These are phyloP conservation scores for Chaetomium cochliodes DNA, from an alignment of 495 filamentous ascomycete genomes.

Conservation along the genomic window DNA sequence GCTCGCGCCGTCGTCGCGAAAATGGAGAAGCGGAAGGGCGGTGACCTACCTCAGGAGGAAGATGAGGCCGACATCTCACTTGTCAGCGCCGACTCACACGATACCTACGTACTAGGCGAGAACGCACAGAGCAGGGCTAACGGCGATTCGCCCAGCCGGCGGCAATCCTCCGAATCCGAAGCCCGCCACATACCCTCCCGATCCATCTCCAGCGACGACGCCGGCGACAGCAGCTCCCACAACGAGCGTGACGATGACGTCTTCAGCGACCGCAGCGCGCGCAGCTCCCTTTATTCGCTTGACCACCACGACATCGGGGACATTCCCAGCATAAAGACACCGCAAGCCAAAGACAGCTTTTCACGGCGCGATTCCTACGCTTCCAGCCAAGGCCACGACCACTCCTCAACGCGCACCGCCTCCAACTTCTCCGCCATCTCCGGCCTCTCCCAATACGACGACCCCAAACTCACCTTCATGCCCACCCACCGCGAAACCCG, in stretches of 20 bases:
- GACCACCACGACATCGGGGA: constrained; percentile 23
- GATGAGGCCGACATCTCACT: constrained; percentile 37
- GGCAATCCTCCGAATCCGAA: constrained; percentile 25
- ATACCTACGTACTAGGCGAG: constrained; percentile 30
- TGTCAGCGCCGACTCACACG: constrained; percentile 36
- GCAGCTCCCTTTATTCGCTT: constrained; percentile 47
- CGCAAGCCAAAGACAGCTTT: constrained; percentile 16
- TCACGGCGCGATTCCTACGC: constrained; percentile 22
- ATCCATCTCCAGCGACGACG: constrained; percentile 33
- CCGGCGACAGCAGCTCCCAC: constrained; percentile 45
- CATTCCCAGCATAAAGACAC: constrained; percentile 26
- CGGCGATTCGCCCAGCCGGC: constrained; percentile 19
- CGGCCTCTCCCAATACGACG: constrained; percentile 46
- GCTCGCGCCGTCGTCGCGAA: constrained; percentile 43
- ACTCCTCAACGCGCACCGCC: constrained; percentile 24
- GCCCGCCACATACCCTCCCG: constrained; percentile 28
- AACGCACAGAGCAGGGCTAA: constrained; percentile 17
- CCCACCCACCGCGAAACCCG: constrained; percentile 41
- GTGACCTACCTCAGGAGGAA: not conserved
- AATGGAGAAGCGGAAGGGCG: constrained; percentile 35
- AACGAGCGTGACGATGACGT: constrained; percentile 55
- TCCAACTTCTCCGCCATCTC: constrained; percentile 43
- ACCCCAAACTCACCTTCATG: constrained; percentile 31
- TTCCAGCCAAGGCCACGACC: constrained; percentile 3
- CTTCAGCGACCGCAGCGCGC: constrained; percentile 53